phyloP scores from a whole-genome alignment of 2,329 filamentous ascomycete genomes.

The Fonsecaea pedrosoi region DNA sequence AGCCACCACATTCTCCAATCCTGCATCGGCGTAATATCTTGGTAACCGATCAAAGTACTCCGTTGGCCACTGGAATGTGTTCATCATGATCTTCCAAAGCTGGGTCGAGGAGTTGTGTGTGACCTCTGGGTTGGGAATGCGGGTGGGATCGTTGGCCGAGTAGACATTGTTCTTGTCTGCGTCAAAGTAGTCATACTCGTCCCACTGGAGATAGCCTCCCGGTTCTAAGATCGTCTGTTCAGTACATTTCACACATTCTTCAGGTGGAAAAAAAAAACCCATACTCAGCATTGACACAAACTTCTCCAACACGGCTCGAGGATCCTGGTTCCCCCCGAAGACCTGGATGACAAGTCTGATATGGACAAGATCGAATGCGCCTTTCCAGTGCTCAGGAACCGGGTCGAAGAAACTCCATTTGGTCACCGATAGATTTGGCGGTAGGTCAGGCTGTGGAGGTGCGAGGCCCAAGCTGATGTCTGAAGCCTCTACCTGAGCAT shows the following conservation, averaged over 20 bases:
- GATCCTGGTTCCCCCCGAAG: constrained; percentile 17
- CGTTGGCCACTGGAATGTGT: constrained; percentile 21
- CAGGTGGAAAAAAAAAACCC: background rate
- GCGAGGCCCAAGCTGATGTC: constrained; percentile 41
- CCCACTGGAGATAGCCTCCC: constrained; percentile 44
- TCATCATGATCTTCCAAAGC: constrained; percentile 24
- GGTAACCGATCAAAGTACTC: constrained; percentile 18
- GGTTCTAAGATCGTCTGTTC: constrained; percentile 28
- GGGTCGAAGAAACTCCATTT: constrained; percentile 41
- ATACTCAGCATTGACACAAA: constrained; percentile 40
- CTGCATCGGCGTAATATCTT: constrained; percentile 19
- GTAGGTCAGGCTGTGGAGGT: constrained; percentile 40
- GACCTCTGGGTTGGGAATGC: constrained; percentile 14
- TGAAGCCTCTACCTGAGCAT: constrained; percentile 38
- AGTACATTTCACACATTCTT: background rate
- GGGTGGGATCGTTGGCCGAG: constrained; percentile 9
- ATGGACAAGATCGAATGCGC: constrained; percentile 41
- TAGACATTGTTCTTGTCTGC: constrained; percentile 35
- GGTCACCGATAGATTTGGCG: constrained; percentile 33
- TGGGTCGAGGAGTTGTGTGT: constrained; percentile 23
- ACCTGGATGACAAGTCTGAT: constrained; percentile 26
- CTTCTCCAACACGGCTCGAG: constrained; percentile 35
- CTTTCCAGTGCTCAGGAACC: constrained; percentile 34
- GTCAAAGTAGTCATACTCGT: constrained; percentile 39
- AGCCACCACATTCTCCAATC: constrained; percentile 12